Evolutionary conservation across 1,284 basidiomycete genomes (phyloP), one percentile per base, ranked within the genome.

Genomic region (Phellinidium pouzarii): DNA sequence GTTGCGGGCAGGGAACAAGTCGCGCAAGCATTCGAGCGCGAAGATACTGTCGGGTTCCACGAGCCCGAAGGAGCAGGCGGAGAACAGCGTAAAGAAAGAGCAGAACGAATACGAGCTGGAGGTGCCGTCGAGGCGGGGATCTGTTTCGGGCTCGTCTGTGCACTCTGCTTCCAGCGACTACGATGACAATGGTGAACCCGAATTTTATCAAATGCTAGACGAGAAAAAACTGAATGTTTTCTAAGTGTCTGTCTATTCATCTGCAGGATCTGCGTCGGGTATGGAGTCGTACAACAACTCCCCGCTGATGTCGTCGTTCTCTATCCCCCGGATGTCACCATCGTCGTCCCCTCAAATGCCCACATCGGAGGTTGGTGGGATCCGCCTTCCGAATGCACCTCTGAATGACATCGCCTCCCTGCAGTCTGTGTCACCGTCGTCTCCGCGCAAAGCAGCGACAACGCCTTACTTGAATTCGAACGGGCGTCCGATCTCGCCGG

Each of bases 1-100:
- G 67, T 76, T 91, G 36, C 80, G 87, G 3, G 82, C 86, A 0
- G 87, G 87, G 8, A 84, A 83, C 68, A 90, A 89, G 68, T 77
- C 82, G n/a, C 75, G 87, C 56, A 87, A 80, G 66, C 74, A 75
- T 59, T 71, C 65, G 19, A 40, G 37, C n/a, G 59, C 29, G 57
- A 61, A 25, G 59, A 65, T 8, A 68, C 72, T 60, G 70, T 72
- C 56, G 72, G 60, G 63, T 61, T 5, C 60, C 64, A 46, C 64
- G 48, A 59, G 66, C 31, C 63, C 66, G 41, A 63, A 59, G 41
- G 50, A 53, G 37, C 53, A 59, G 57, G 25, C 52, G 51, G 38
- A 68, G 69, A 1, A 70, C 27, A 44, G 73, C 49, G 70, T 86
- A 59, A 87, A 86, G 75, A 82, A 80, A 68, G 83, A 86, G 65